These are phyloP conservation scores for Metschnikowia corniflorae DNA, from an alignment of 805 yeast genomes.

Conservation along the genomic window DNA sequence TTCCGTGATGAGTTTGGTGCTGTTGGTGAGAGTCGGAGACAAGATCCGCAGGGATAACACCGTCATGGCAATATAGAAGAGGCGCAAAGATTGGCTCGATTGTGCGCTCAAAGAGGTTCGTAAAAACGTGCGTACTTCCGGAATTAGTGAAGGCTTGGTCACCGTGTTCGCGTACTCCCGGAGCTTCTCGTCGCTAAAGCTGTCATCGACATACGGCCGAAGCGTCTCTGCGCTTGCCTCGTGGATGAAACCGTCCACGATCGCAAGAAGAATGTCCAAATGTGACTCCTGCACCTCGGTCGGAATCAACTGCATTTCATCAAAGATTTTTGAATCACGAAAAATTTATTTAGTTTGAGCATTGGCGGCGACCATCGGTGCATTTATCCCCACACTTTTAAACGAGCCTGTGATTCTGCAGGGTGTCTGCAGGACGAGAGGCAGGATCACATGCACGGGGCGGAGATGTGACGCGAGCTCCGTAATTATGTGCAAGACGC, in stretches of 20 bases:
- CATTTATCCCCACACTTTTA: conserved; percentile 5
- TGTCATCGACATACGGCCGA: conserved; percentile 22
- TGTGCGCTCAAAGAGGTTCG: conserved; percentile 14
- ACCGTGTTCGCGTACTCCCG: conserved; percentile 24
- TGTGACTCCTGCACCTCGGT: conserved; percentile 21
- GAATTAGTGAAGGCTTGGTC: conserved; percentile 29
- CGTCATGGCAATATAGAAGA: conserved; percentile 24
- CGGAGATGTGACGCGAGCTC: conserved; percentile 1
- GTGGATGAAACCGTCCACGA: conserved; percentile 36
- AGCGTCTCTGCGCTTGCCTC: conserved; percentile 28
- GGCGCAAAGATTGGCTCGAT: conserved; percentile 19
- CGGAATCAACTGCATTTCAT: conserved; percentile 7
- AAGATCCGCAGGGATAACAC: conserved; percentile 29
- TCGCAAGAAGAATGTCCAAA: conserved; percentile 24
- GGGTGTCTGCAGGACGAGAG: not conserved
- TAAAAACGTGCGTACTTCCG: conserved; percentile 22
- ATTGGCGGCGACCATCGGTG: too few species aligned
- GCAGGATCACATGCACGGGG: not conserved
- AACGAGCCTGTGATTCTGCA: conserved; percentile 1
- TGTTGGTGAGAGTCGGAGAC: conserved; percentile 30
- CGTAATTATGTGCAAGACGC: too few species aligned
- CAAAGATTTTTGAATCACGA: not conserved
- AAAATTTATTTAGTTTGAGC: too few species aligned
- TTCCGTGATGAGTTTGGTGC: conserved; percentile 32
- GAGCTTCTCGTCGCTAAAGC: conserved; percentile 27